Evolutionary conservation across 345 rosid species (phyloP).

Genomic region (Salix dunnii): DNA sequence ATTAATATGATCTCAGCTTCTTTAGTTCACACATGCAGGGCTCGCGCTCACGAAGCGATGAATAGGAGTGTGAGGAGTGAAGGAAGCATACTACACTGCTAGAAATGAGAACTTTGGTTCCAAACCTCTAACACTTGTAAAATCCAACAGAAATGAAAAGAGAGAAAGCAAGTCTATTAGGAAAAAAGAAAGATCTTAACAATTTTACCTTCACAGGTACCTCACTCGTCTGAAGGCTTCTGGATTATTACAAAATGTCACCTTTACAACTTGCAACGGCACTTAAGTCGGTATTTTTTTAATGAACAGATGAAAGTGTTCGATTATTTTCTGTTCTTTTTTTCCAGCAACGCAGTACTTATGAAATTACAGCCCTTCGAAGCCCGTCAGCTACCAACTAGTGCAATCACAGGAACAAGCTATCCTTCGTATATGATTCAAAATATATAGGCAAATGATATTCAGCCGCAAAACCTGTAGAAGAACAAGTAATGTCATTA

Average conservation of each 20-base stretch:
- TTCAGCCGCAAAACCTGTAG: slow-evolving; percentile 8
- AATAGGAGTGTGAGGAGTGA: no score
- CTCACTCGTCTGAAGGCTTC: neutral
- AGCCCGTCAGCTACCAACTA: neutral
- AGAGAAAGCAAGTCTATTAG: neutral
- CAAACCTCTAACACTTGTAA: neutral
- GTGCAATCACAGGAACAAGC: neutral
- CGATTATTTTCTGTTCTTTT: neutral
- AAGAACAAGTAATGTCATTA: neutral
- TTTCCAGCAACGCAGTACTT: neutral
- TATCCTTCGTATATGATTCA: neutral
- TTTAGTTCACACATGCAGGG: no score
- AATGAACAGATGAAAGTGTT: neutral
- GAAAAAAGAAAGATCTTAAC: neutral
- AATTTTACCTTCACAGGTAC: neutral
- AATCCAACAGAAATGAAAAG: neutral
- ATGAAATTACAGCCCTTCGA: neutral
- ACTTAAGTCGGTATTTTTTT: neutral
- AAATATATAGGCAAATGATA: neutral
- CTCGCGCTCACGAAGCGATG: no score
- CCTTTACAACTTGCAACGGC: neutral
- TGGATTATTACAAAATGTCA: neutral
- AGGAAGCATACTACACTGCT: neutral
- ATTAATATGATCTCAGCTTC: no score
- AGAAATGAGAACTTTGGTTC: neutral